A percentile compares a stretch with the other conserved stretches of the same genome.
Evolutionary conservation across 441 rosid genomes (phyloP).

Genomic region (Jatropha podagrica): DNA sequence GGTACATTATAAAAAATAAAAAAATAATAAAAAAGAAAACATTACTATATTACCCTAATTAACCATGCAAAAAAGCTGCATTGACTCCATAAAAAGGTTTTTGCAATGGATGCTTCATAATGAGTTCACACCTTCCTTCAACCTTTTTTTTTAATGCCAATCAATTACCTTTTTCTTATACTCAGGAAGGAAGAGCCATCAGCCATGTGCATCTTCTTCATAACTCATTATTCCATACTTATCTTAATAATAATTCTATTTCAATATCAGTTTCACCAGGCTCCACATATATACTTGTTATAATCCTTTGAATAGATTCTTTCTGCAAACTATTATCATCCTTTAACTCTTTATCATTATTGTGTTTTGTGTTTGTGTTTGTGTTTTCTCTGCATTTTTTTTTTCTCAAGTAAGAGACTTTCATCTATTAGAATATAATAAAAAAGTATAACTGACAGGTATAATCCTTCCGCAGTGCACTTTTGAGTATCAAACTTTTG

Average conservation of each 20-base stretch:
- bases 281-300: constrained; percentile 3
- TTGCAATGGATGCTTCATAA: constrained; percentile 25
- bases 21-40: not conserved
- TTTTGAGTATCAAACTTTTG: no score
- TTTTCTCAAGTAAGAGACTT: no score
- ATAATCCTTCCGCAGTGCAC: no score
- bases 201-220: constrained; percentile 42
- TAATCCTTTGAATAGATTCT: not conserved
- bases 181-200: constrained; percentile 28
- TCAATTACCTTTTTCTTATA: constrained; percentile 17
- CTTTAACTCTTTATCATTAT: not conserved
- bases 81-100: constrained; percentile 12
- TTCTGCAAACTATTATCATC: constrained; percentile 5
- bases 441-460: no score
- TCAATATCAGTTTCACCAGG: constrained; percentile 15
- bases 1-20: not conserved
- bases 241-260: constrained; percentile 20
- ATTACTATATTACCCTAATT: not conserved
- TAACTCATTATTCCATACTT: constrained; percentile 32
- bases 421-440: no score
- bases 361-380: not conserved
- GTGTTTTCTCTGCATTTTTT: no score
- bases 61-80: not conserved
- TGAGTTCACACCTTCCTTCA: constrained; percentile 23
- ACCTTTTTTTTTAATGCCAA: constrained; percentile 29